Percentiles rank a stretch among this genome's conserved stretches.
These are phyloP conservation scores for Cordyceps militaris DNA, from an alignment of 2,329 filamentous ascomycete species.

Conservation along the genomic window DNA sequence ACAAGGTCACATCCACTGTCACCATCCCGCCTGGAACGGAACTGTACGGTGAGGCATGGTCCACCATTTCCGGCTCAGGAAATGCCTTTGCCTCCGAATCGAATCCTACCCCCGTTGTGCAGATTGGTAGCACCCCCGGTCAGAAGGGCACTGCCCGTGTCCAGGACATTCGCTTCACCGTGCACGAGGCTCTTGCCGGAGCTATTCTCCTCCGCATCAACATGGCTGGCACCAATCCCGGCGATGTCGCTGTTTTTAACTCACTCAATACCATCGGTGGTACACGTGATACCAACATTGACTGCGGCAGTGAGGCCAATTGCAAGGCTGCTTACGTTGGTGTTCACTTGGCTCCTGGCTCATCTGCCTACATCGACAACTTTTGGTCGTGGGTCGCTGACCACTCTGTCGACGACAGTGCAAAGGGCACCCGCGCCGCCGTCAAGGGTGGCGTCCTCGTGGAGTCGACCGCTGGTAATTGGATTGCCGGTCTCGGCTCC, in stretches of 20 bases:
- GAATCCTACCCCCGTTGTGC: conserved; percentile 11
- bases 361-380: conserved; percentile 46
- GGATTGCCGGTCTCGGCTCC: conserved; percentile 39
- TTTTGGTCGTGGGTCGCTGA: conserved; percentile 43
- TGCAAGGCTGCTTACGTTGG: conserved; percentile 43
- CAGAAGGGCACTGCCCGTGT: conserved; percentile 45
- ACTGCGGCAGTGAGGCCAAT: conserved; percentile 26
- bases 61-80: conserved; percentile 7
- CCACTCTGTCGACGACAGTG: conserved; percentile 41
- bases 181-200: conserved; percentile 36
- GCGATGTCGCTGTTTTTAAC: conserved; percentile 46
- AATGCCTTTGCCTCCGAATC: conserved; percentile 5
- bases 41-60: conserved; percentile 9
- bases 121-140: conserved; percentile 23
- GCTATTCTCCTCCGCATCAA: conserved; percentile 41
- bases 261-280: conserved; percentile 40
- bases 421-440: conserved; percentile 39
- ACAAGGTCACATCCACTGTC: conserved; percentile 42
- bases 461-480: conserved; percentile 41
- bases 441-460: conserved; percentile 42
- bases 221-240: conserved; percentile 36
- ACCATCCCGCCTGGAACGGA: conserved; percentile 34
- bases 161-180: conserved; percentile 46
- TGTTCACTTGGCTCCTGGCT: conserved; percentile 40
- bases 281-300: conserved; percentile 29